Conservation (phyloP, 192 early-diverging fungal species). For the Rhizophlyctis rosea region DNA sequence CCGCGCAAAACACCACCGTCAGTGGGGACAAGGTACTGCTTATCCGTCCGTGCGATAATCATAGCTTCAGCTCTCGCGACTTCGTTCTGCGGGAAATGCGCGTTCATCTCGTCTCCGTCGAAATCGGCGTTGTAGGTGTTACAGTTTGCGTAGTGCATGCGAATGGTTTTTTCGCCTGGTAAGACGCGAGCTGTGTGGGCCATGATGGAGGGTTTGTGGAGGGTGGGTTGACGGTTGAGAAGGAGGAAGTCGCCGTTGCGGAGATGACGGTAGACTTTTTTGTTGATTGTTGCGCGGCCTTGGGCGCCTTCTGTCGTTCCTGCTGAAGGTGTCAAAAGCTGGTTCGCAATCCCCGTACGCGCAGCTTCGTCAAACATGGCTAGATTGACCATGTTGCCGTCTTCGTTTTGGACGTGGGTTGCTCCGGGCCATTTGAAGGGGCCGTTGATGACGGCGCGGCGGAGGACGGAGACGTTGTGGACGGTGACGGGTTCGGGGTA, state of each 20-base stretch:
- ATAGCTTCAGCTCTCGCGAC: conserved; percentile 93
- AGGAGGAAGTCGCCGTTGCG: conserved; percentile 96
- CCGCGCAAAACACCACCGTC: conserved; percentile 95
- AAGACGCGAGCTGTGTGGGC: conserved; percentile 93
- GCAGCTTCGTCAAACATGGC: conserved; percentile 78
- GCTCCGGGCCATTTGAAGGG: conserved; percentile 96
- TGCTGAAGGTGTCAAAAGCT: conserved; percentile 57
- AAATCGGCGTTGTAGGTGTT: conserved; percentile 83
- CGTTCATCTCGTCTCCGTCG: conserved; percentile 99
- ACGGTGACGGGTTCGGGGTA: conserved; percentile 97
- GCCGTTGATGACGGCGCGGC: conserved; percentile 91
- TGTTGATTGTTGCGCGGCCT: conserved; percentile 69
- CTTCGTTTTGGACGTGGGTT: conserved; percentile 89
- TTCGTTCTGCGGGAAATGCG: conserved; percentile 99
- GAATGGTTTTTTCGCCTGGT: conserved; percentile 95
- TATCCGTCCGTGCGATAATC: conserved; percentile 90
- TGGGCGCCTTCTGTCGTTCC: conserved; percentile 19
- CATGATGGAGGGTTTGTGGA: conserved; percentile 99
- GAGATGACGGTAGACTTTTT: conserved; percentile 95
- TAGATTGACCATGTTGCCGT: conserved; percentile 83
- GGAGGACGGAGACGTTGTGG: conserved; percentile 90
- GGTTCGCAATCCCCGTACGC: conserved; percentile 92
- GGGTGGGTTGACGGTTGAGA: conserved; percentile 97
- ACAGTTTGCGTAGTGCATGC: conserved; percentile 96
- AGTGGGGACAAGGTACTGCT: conserved; percentile 96